Percentiles rank a stretch among this genome's conserved stretches.
These are phyloP conservation scores for Starmerella potacharoeniae DNA, from an alignment of 805 yeast species.

Conservation along the genomic window DNA sequence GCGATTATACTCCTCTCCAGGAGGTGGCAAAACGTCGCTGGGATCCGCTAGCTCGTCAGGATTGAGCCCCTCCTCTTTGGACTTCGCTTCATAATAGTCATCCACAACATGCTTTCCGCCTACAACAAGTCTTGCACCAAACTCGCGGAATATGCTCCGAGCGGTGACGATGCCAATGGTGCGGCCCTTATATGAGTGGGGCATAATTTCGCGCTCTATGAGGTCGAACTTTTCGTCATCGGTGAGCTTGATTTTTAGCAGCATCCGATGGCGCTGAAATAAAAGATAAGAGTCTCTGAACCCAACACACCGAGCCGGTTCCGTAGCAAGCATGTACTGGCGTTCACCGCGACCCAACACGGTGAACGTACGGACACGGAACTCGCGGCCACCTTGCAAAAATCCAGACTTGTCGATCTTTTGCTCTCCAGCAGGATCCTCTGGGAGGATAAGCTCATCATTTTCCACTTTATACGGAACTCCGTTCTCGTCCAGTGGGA, in stretches of 20 bases:
- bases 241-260: slow-evolving; percentile 60
- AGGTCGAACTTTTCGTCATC: slow-evolving; percentile 75
- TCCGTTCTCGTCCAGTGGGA: slow-evolving; percentile 55
- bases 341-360: slow-evolving; percentile 50
- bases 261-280: slow-evolving; percentile 70
- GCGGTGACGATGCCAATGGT: slow-evolving; percentile 86
- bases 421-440: slow-evolving; percentile 65
- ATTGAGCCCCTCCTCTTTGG: slow-evolving; percentile 45
- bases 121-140: slow-evolving; percentile 73
- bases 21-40: slow-evolving; percentile 37
- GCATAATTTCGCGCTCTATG: slow-evolving; percentile 68
- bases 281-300: slow-evolving; percentile 82
- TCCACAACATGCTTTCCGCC: slow-evolving; percentile 74
- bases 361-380: slow-evolving; percentile 40
- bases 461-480: slow-evolving; percentile 49
- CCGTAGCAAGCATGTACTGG: slow-evolving; percentile 83
- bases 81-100: slow-evolving; percentile 71
- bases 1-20: slow-evolving; percentile 36
- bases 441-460: slow-evolving; percentile 70
- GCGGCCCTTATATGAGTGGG: slow-evolving; percentile 83
- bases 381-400: slow-evolving; percentile 61
- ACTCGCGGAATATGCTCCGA: slow-evolving; percentile 75
- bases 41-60: slow-evolving; percentile 67
- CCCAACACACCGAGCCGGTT: slow-evolving; percentile 91
- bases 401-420: slow-evolving; percentile 62